Base-by-base conservation (phyloP, 2,329 filamentous ascomycete genomes). In the Fusarium nanum region DNA sequence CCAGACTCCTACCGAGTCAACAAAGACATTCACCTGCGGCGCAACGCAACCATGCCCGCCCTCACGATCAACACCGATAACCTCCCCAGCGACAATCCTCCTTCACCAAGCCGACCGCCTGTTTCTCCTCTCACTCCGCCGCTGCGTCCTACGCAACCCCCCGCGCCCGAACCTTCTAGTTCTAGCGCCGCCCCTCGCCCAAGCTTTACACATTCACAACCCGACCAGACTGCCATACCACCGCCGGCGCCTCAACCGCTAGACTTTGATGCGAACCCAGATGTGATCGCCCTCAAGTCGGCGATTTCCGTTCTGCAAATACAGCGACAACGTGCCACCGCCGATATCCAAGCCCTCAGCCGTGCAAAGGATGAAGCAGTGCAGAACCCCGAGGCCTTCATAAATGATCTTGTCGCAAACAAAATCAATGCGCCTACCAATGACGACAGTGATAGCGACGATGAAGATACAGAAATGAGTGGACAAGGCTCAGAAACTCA, bases 241-340 rank as follows among this genome's bases (percentile, higher is more conserved):
- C 83, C 86, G 3, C 86, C 86, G 6, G 81, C 82, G 4, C 84
- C 85, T 0, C 80, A 83, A 41, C 83, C 87, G 46, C 83, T 91
- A 62, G 83, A 86, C 72, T 88, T 90, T 65, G 84, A 87, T 69
- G 80, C 82, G 58, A 97, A 97, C 76, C 90, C 93, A 10, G 95
- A 98, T 83, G 93, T 92, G 25, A 91, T 98, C 64, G 95, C 95
- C 7, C 86, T 98, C 64, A 90, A 91, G 71, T 93, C 92, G 27
- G 93, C 94, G 47, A 93, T 98, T 64, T 91, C 93, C 11, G 90
- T 97, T 54, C 84, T 98, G 48, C 93, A 97, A 81, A 86, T 97
- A 70, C 95, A 98, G 82, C 90, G 90, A 69, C 89, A 91, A 76
- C 92, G 92, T 77, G 93, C 93, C 42, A 83, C 89, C 52, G 87